Evolutionary conservation across 768 basidiomycete species (phyloP), one percentile per base, ranked within the genome.

Genomic region (Lactarius indigo): DNA sequence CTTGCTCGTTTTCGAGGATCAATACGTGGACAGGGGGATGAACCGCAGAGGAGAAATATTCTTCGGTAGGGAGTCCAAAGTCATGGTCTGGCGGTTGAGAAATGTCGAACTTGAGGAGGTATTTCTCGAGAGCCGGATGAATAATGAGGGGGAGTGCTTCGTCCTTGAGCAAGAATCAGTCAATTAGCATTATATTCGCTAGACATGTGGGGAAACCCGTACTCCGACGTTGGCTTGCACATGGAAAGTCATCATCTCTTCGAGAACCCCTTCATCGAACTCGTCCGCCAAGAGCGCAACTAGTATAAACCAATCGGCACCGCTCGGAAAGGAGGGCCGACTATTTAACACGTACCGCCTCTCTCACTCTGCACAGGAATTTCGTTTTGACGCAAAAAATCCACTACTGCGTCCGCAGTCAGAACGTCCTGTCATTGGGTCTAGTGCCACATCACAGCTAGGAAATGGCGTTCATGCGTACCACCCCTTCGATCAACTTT

Each of bases 361-460:
- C 60, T 60, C 9, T 68, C 66, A 12, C 17, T 52, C 54, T 60
- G 66, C 7, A 68, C 17, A 1, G 52, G 66, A 37, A 56, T 30
- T 58, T 64, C 52, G 31, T 68, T 64, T 13, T 68, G 66, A 37
- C 66, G 66, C 52, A 68, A 56, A 47, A 68, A 68, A 52, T 60
- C 56, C 61, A 60, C 66, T 31, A 68, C 66, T 1, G 62, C 62
- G n/a, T 68, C 66, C n/a, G 66, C 66, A 13, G 62, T 68, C 28
- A 68, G 28, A 18, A 44, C 41, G 10, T 68, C 66, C 66, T 68
- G 50, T 57, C 18, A 17, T 41, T n/a, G 5, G 26, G 10, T 68
- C 20, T 55, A 35, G 31, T 1, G 31, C 20, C 9, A 12, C 35
- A 56, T 39, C 31, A 37, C 35, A 18, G n/a, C 61, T 31, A 59